Percentiles rank a stretch among this genome's conserved stretches.
These are phyloP conservation scores for Tulasnella sp. DNA, from an alignment of 768 basidiomycete genomes.

Conservation along the genomic window DNA sequence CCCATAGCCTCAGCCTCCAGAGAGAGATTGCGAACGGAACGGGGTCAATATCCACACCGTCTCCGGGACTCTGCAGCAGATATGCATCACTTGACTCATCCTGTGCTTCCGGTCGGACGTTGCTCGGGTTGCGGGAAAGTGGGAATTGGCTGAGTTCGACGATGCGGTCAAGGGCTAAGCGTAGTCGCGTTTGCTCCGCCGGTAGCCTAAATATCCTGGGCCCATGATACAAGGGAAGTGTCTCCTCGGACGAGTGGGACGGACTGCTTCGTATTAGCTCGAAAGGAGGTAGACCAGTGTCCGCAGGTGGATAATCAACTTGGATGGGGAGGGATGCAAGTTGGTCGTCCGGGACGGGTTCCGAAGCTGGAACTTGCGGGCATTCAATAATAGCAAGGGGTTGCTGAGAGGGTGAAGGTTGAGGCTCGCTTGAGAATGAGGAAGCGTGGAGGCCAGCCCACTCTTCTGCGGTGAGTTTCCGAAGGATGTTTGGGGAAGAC, in stretches of 20 bases:
- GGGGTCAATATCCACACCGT: conserved; percentile 46
- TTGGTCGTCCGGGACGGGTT: conserved; percentile 9
- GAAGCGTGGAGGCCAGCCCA: conserved; percentile 38
- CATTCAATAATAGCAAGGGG: conserved; percentile 49
- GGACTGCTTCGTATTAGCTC: neutral
- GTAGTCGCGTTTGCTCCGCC: conserved; percentile 48
- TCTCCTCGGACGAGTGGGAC: neutral
- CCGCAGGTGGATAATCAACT: neutral
- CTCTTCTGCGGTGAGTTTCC: conserved; percentile 54
- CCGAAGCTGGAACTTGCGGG: neutral
- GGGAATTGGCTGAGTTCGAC: conserved; percentile 30
- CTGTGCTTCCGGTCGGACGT: conserved; percentile 18
- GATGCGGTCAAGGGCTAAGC: conserved; percentile 37
- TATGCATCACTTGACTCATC: conserved; percentile 58
- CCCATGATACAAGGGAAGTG: conserved; percentile 59
- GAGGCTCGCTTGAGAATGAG: conserved; percentile 25
- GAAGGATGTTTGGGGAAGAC: conserved; percentile 31
- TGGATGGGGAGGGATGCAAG: neutral
- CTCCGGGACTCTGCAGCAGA: conserved; percentile 41
- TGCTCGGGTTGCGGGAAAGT: conserved; percentile 13
- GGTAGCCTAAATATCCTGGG: conserved; percentile 49
- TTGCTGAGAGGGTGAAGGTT: conserved; percentile 30
- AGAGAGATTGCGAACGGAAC: conserved; percentile 57
- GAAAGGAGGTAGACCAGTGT: conserved; percentile 2
- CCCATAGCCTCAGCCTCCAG: conserved; percentile 77